Conservation (phyloP, 768 basidiomycete genomes). For the Xerocomellus intermedius region DNA sequence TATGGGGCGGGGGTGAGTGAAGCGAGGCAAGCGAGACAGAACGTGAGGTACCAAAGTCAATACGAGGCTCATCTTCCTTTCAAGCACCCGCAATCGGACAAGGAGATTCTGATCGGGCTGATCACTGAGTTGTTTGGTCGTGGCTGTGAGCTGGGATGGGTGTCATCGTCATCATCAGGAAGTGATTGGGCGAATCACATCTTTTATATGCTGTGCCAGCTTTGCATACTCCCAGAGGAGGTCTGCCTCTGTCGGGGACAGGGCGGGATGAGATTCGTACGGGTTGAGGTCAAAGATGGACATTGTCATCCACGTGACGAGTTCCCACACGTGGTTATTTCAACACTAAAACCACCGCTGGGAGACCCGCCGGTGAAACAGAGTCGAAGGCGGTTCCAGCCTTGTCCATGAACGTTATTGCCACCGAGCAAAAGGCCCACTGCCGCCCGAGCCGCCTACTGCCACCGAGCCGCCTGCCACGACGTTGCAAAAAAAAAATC, state of each 20-base stretch:
- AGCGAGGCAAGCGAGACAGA: not conserved
- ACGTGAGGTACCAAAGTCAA: slow-evolving; percentile 69
- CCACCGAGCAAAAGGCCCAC: too few relatives aligned
- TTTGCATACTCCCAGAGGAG: slow-evolving; percentile 94
- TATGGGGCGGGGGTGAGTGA: slow-evolving; percentile 30
- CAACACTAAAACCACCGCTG: too few relatives aligned
- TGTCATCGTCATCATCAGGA: not conserved
- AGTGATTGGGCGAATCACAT: slow-evolving; percentile 44
- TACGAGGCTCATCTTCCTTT: slow-evolving; percentile 94
- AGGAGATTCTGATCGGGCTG: slow-evolving; percentile 79
- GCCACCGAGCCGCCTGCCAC: too few relatives aligned
- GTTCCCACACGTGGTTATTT: not conserved
- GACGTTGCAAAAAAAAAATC: too few relatives aligned
- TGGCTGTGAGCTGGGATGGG: slow-evolving; percentile 51
- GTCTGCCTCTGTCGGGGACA: slow-evolving; percentile 69
- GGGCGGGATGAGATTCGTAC: slow-evolving; percentile 65
- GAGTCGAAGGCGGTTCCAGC: too few relatives aligned
- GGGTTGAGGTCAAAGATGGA: slow-evolving; percentile 55
- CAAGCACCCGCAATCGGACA: slow-evolving; percentile 72
- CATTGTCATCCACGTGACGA: not conserved
- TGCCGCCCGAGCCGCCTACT: too few relatives aligned
- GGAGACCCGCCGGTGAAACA: too few relatives aligned
- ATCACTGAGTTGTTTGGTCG: slow-evolving; percentile 69
- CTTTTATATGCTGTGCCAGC: slow-evolving; percentile 74
- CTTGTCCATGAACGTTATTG: too few relatives aligned